Base-by-base conservation (phyloP, 345 rosid species). In the Draba incana region DNA sequence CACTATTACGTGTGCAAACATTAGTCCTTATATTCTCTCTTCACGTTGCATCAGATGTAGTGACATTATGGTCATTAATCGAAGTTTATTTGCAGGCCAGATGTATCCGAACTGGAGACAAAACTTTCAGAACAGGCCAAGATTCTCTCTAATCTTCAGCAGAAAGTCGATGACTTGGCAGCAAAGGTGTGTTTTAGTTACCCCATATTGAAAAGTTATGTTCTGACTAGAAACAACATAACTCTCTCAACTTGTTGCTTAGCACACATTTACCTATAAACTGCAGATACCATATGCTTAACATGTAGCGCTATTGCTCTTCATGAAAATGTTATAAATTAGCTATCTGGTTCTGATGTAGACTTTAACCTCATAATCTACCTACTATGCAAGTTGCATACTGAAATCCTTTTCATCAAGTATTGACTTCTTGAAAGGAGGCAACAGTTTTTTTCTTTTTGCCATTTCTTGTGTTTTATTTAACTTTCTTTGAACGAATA, bases 111-210 rank as follows among this genome's bases (percentile, higher is more conserved):
- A 82, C 80, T 92, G 84, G 97, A 92, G 82, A 57, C 86, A 16
- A 95, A 89, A 74, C 96, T 89, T 77, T 75, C 87, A 7, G 99
- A 95, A 62, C 99, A 95, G 68, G 82, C 97, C 56, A 91, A 88
- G 82, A 85, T 89, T 76, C 88, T 94, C 43, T 81, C 79, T 61
- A 94, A 80, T 80, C 89, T 94, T 76, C 99, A 89, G 59, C 99
- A 89, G 63, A 89, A 94, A 79, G 95, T 94, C 52, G 88, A 89
- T 71, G 98, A 94, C 80, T 83, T 94, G 84, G 96, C 97, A 64
- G 88, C 97, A 65, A 89, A 94, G 99, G 99, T 75, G 73, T 53
- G 73, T 61, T 56, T 67, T 89, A 35, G 57, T 60, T 66, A 12
- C 62, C 33, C 31, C 65, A 27, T 51, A 37, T 56, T 42, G 54